A percentile compares a stretch with the other conserved stretches of the same genome.
Evolutionary conservation across 2,329 filamentous ascomycete species (phyloP).

Genomic region (Byssothecium circinans): DNA sequence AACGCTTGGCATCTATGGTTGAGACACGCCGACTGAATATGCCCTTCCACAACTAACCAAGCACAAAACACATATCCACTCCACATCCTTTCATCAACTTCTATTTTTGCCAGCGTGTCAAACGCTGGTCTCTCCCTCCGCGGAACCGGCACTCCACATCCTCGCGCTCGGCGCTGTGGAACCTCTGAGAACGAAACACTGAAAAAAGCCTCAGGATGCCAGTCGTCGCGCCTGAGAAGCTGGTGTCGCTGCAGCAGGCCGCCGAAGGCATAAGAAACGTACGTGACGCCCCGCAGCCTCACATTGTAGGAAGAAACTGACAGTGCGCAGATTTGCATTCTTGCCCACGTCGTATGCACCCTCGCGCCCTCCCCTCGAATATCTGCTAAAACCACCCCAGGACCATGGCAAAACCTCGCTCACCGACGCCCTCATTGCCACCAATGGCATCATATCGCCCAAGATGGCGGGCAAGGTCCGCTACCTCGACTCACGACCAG

Average conservation of each 20-base stretch:
- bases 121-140: too few species aligned
- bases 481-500: slow-evolving; percentile 92
- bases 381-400: slow-evolving; percentile 43
- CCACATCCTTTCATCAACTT: too few species aligned
- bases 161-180: too few species aligned
- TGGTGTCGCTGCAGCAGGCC: slow-evolving; percentile 85
- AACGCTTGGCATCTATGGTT: too few species aligned
- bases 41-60: too few species aligned
- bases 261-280: slow-evolving; percentile 92
- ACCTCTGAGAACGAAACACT: too few species aligned
- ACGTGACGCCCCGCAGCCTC: slow-evolving; percentile 39
- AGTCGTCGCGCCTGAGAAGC: slow-evolving; percentile 84
- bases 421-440: slow-evolving; percentile 92
- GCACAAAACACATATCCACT: too few species aligned
- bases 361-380: slow-evolving; percentile 6
- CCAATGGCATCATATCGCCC: slow-evolving; percentile 98
- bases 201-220: slow-evolving; percentile 72
- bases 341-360: slow-evolving; percentile 76
- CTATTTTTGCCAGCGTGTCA: too few species aligned
- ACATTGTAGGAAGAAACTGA: slow-evolving; percentile 23
- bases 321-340: slow-evolving; percentile 75
- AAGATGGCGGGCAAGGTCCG: slow-evolving; percentile 97
- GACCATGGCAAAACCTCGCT: slow-evolving; percentile 99
- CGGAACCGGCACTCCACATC: neutral
- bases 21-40: too few species aligned